Percentiles rank a stretch among this genome's conserved stretches.
These are phyloP conservation scores for Artemisia tridentata DNA, from an alignment of 129 eudicot species.

Conservation along the genomic window DNA sequence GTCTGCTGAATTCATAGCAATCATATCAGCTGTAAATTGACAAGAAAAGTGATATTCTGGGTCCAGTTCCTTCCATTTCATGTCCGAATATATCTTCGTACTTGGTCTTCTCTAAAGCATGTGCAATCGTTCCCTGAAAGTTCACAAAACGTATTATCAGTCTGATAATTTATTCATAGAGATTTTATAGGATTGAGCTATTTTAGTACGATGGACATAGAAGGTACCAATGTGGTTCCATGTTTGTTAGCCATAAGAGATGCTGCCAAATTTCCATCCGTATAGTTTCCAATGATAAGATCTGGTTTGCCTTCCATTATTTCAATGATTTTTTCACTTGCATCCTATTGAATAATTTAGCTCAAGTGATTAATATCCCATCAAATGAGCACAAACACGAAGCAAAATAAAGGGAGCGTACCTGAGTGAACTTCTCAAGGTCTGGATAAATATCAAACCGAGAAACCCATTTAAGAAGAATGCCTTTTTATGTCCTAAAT, in stretches of 20 bases:
- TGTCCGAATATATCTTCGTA: slow-evolving; percentile 97
- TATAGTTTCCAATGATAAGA: no score
- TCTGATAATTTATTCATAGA: background rate
- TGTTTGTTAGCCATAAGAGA: slow-evolving; percentile 93
- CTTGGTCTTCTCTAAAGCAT: slow-evolving; percentile 98
- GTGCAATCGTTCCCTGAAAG: slow-evolving; percentile 84
- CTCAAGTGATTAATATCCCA: background rate
- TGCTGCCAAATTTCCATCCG: no score
- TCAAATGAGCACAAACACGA: background rate
- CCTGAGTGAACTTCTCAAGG: slow-evolving; percentile 87
- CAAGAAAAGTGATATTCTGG: slow-evolving; percentile 90
- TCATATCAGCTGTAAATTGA: slow-evolving; percentile 89
- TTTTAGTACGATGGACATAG: background rate
- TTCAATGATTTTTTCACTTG: slow-evolving; percentile 63
- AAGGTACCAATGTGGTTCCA: slow-evolving; percentile 73
- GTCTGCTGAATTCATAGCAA: slow-evolving; percentile 95
- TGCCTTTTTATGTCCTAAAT: slow-evolving; percentile 69
- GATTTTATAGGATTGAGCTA: background rate
- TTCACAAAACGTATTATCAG: slow-evolving; percentile 1
- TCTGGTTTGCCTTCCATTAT: slow-evolving; percentile 95
- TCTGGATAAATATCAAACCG: slow-evolving; percentile 93
- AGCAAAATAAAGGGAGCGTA: slow-evolving; percentile 16
- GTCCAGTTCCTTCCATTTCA: slow-evolving; percentile 80
- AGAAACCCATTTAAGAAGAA: slow-evolving; percentile 84
- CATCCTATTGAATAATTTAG: slow-evolving; percentile 46